phyloP scores from a whole-genome alignment of 2,329 filamentous ascomycete species.

The Colletotrichum tamarilloi region DNA sequence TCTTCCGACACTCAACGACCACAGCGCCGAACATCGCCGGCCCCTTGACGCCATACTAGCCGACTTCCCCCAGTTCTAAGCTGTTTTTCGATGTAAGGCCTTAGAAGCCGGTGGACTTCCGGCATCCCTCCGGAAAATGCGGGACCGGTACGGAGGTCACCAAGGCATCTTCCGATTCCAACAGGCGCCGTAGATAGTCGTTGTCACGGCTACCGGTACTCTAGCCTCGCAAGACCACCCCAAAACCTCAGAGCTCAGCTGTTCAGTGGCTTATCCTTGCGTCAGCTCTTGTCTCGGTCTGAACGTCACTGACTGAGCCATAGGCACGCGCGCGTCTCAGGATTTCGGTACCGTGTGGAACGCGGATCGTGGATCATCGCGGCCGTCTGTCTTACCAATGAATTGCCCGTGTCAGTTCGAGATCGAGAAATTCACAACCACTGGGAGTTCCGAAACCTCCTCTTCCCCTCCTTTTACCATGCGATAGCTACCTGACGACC shows the following conservation, averaged over 20 bases:
- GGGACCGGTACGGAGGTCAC: background rate
- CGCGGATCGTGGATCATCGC: background rate
- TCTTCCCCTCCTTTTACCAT: background rate
- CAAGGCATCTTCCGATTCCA: background rate
- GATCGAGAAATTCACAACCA: background rate
- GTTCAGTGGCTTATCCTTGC: background rate
- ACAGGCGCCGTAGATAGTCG: background rate
- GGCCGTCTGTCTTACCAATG: slow-evolving; percentile 10
- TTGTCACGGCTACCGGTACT: background rate
- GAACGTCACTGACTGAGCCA: background rate
- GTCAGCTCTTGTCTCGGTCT: slow-evolving; percentile 1
- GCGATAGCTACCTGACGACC: background rate
- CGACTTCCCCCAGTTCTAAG: background rate
- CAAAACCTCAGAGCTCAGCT: background rate
- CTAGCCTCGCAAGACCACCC: too few species aligned
- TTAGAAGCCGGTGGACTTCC: background rate
- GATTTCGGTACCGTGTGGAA: background rate
- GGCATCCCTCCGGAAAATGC: background rate
- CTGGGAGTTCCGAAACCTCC: background rate
- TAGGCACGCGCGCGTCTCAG: background rate
- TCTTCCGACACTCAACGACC: background rate
- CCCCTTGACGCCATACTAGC: background rate
- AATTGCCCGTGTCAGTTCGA: too few species aligned
- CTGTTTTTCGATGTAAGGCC: background rate
- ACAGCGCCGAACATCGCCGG: background rate